Percentiles rank a stretch among this genome's conserved stretches.
Evolutionary conservation across 345 rosid species (phyloP).

Genomic region (Erysimum cheiranthoides): DNA sequence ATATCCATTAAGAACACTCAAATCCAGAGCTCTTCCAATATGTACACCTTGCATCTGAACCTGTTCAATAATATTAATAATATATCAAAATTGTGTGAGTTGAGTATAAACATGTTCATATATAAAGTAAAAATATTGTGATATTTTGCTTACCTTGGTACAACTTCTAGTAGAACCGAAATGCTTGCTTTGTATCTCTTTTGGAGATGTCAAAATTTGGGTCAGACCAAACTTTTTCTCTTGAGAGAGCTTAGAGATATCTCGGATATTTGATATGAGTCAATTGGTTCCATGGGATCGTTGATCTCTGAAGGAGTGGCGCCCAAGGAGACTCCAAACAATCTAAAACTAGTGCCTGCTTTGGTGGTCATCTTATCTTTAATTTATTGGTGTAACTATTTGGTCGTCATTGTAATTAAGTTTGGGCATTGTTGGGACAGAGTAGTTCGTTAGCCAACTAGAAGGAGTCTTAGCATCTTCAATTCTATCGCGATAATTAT

Average conservation of each 20-base stretch:
- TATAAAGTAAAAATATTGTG: too few relatives aligned
- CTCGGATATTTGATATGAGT: too few relatives aligned
- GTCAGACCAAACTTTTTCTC: slow-evolving; percentile 40
- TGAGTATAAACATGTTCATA: not conserved
- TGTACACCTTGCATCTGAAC: slow-evolving; percentile 70
- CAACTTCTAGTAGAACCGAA: slow-evolving; percentile 52
- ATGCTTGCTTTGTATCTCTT: slow-evolving; percentile 48
- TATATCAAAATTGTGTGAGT: not conserved
- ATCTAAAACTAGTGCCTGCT: slow-evolving; percentile 44
- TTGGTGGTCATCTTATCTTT: slow-evolving; percentile 31
- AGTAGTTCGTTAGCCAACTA: not conserved
- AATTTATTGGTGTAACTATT: not conserved
- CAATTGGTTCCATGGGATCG: not conserved
- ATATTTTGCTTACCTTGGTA: slow-evolving; percentile 52
- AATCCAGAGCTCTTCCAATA: slow-evolving; percentile 66
- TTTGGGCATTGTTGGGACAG: not conserved
- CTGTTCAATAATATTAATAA: too few relatives aligned
- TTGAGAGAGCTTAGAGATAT: slow-evolving; percentile 29
- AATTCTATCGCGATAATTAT: not conserved
- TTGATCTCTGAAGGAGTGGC: slow-evolving; percentile 6
- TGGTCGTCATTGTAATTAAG: not conserved
- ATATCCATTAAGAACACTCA: slow-evolving; percentile 57
- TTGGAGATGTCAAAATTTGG: slow-evolving; percentile 29
- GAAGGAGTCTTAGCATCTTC: not conserved
- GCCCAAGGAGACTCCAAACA: slow-evolving; percentile 63